phyloP scores from a whole-genome alignment of 345 rosid species.

The Moricandia arvensis region DNA sequence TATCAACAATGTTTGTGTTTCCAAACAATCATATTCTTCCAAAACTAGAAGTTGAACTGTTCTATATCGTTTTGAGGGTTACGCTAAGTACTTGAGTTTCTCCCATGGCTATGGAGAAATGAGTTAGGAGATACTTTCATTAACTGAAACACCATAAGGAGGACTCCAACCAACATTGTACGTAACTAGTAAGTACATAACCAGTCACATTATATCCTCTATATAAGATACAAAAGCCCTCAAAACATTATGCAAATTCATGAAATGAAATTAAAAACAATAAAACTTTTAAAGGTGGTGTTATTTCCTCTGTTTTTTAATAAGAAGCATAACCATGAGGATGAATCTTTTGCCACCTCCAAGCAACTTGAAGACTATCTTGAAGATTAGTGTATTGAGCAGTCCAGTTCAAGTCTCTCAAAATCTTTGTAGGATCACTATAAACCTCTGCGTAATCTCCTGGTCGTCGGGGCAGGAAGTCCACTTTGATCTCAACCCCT shows the following conservation, averaged over 20 bases:
- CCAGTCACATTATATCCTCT: neutral
- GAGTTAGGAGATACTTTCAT: too few relatives aligned
- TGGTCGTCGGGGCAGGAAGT: slow-evolving; percentile 78
- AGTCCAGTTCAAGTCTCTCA: slow-evolving; percentile 82
- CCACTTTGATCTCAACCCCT: slow-evolving; percentile 64
- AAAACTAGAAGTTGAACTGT: too few relatives aligned
- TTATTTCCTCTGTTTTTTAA: slow-evolving; percentile 21
- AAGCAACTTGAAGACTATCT: slow-evolving; percentile 68
- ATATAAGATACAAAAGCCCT: neutral
- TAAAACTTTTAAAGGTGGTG: neutral
- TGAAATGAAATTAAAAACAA: neutral
- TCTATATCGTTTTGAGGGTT: too few relatives aligned
- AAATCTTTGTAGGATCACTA: slow-evolving; percentile 83
- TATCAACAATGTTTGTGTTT: too few relatives aligned
- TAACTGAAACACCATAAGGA: too few relatives aligned
- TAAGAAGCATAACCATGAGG: slow-evolving; percentile 59
- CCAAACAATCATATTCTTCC: too few relatives aligned
- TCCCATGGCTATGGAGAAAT: too few relatives aligned
- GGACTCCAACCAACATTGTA: too few relatives aligned
- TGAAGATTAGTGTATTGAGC: slow-evolving; percentile 72
- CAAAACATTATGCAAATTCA: slow-evolving; percentile 1
- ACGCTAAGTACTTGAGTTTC: too few relatives aligned
- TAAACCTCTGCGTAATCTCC: slow-evolving; percentile 96
- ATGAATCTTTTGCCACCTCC: slow-evolving; percentile 98
- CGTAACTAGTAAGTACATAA: neutral